Evolutionary conservation across 331 rosid species (phyloP).

Genomic region (Acacia concinna): DNA sequence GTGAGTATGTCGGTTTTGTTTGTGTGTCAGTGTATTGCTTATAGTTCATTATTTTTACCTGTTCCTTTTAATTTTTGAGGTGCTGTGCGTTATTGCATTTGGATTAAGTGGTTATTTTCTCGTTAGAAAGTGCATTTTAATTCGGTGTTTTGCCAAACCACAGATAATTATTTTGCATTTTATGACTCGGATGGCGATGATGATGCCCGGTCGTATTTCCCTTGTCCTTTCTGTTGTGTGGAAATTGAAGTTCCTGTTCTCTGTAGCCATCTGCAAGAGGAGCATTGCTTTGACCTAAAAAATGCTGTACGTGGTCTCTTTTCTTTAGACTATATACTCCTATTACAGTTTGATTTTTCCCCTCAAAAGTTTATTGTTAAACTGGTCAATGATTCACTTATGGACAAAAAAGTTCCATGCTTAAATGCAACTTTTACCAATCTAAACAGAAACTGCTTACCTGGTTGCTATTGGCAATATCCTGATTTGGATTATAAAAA

Average conservation of each 20-base stretch:
- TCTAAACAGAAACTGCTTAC: not conserved
- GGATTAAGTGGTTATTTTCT: constrained; percentile 4
- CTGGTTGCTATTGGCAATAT: constrained; percentile 23
- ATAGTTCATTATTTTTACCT: not conserved
- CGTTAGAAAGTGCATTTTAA: constrained; percentile 6
- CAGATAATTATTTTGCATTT: constrained; percentile 52
- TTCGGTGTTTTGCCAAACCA: constrained; percentile 3
- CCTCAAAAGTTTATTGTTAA: not conserved
- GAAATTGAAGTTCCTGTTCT: constrained; percentile 64
- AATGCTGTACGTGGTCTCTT: constrained; percentile 56
- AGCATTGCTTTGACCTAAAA: constrained; percentile 76
- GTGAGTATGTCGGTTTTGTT: not conserved
- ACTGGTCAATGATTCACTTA: not conserved
- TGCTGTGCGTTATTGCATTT: not conserved
- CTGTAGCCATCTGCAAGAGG: constrained; percentile 77
- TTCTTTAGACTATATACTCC: not conserved
- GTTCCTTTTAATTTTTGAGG: constrained; percentile 4
- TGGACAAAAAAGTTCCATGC: constrained; percentile 5
- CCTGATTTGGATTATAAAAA: constrained; percentile 19
- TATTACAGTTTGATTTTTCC: not conserved
- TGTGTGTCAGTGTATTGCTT: not conserved
- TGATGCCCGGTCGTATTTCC: constrained; percentile 52
- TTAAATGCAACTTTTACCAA: not conserved
- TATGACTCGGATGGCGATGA: constrained; percentile 71
- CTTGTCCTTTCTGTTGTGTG: constrained; percentile 87